These are phyloP conservation scores for Myxozyma neotropica DNA, from an alignment of 805 yeast genomes.

Conservation along the genomic window DNA sequence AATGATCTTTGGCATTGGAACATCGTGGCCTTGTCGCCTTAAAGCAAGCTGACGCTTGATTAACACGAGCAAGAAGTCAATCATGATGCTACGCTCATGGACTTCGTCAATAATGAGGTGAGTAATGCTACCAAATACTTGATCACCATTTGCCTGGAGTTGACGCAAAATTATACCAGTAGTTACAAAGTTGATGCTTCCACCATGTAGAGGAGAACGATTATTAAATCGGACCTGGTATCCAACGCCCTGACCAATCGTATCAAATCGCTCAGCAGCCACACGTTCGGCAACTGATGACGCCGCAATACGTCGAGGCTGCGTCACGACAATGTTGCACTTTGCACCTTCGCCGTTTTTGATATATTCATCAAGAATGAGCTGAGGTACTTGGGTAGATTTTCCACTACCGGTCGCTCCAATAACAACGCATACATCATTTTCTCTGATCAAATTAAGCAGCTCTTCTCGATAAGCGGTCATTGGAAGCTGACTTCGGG, in stretches of 20 bases:
- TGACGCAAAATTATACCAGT: slow-evolving; percentile 77
- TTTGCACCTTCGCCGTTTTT: slow-evolving; percentile 22
- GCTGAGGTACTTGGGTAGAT: slow-evolving; percentile 37
- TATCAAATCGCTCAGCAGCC: slow-evolving; percentile 65
- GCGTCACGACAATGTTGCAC: slow-evolving; percentile 35
- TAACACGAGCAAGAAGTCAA: slow-evolving; percentile 73
- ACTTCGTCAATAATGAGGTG: slow-evolving; percentile 82
- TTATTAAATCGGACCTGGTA: slow-evolving; percentile 79
- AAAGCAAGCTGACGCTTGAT: slow-evolving; percentile 47
- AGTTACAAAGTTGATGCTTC: slow-evolving; percentile 71
- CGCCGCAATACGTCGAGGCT: slow-evolving; percentile 39
- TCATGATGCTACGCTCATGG: slow-evolving; percentile 76
- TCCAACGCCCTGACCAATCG: slow-evolving; percentile 73
- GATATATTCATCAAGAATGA: slow-evolving; percentile 33
- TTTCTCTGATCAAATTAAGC: slow-evolving; percentile 22
- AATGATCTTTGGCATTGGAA: slow-evolving; percentile 48
- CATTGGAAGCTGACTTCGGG: slow-evolving; percentile 23
- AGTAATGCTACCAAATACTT: slow-evolving; percentile 22
- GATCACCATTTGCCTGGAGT: slow-evolving; percentile 20
- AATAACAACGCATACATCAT: slow-evolving; percentile 30
- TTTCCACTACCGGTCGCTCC: slow-evolving; percentile 39
- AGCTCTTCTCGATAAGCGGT: slow-evolving; percentile 19
- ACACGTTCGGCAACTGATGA: slow-evolving; percentile 72
- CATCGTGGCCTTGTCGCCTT: not conserved
- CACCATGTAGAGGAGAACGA: slow-evolving; percentile 53